These are phyloP conservation scores for Pseudogymnoascus sp. DNA, from an alignment of 2,329 filamentous ascomycete species.

Conservation along the genomic window DNA sequence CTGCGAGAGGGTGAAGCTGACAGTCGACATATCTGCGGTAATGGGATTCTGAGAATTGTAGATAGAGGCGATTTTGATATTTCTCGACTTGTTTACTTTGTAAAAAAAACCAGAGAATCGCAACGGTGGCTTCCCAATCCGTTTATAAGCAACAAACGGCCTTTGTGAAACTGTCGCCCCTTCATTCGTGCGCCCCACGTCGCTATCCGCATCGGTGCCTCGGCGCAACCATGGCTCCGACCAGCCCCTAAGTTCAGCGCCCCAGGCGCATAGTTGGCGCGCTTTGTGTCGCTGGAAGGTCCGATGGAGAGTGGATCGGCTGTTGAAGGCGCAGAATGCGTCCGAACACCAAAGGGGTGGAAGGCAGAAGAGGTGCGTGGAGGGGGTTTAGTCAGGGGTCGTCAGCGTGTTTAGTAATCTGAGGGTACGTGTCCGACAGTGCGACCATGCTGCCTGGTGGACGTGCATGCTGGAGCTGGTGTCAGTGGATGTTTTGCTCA, in stretches of 20 bases:
- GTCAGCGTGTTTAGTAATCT: not conserved
- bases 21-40: conserved; percentile 3
- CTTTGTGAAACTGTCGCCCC: not conserved
- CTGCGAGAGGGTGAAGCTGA: not conserved
- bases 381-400: not conserved
- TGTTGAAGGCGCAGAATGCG: not conserved
- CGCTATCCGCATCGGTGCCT: not conserved
- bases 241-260: not conserved
- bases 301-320: not conserved
- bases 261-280: not conserved
- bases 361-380: conserved; percentile 5
- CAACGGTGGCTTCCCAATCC: not conserved
- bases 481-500: not conserved
- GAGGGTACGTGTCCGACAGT: not conserved
- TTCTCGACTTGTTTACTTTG: not conserved
- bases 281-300: not conserved
- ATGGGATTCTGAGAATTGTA: not conserved
- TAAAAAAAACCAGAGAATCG: not conserved
- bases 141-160: not conserved
- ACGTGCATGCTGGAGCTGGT: not conserved
- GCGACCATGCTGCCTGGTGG: not conserved
- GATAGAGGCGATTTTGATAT: not conserved
- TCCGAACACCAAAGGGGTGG: not conserved
- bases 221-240: conserved; percentile 1
- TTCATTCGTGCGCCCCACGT: not conserved